Conservation (phyloP, 2,329 filamentous ascomycete species). For the Byssoonygena ceratinophila region DNA sequence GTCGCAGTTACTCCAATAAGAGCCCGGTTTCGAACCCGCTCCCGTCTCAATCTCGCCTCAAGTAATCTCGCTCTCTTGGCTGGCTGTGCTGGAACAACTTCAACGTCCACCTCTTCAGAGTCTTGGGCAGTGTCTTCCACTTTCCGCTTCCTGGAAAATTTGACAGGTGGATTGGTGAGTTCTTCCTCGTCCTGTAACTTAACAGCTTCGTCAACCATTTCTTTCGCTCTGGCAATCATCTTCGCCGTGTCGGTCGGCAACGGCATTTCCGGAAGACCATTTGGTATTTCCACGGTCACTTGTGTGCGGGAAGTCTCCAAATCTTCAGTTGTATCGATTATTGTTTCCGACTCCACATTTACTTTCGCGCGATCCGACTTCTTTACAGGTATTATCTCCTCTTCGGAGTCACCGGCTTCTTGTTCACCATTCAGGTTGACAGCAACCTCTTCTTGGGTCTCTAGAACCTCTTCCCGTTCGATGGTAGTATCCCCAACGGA, state of each 20-base stretch:
- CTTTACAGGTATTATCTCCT: slow-evolving; percentile 9
- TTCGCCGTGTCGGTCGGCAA: slow-evolving; percentile 66
- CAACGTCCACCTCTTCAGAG: slow-evolving; percentile 29
- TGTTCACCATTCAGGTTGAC: slow-evolving; percentile 28
- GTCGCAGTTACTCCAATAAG: slow-evolving; percentile 78
- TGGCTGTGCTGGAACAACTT: slow-evolving; percentile 36
- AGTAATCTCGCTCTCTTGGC: slow-evolving; percentile 60
- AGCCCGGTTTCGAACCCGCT: slow-evolving; percentile 75
- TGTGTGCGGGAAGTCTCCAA: slow-evolving; percentile 60
- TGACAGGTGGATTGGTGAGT: slow-evolving; percentile 19
- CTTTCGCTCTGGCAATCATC: slow-evolving; percentile 77
- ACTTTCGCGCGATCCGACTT: slow-evolving; percentile 49
- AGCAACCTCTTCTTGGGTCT: slow-evolving; percentile 22
- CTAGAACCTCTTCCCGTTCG: slow-evolving; percentile 16
- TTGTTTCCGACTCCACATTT: slow-evolving; percentile 55
- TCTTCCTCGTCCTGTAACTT: slow-evolving; percentile 35
- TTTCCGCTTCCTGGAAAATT: slow-evolving; percentile 56
- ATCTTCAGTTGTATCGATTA: slow-evolving; percentile 42
- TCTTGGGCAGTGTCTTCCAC: slow-evolving; percentile 51
- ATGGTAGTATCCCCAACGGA: slow-evolving; percentile 19
- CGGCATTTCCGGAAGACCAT: slow-evolving; percentile 54
- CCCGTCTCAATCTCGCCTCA: slow-evolving; percentile 70
- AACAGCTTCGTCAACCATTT: slow-evolving; percentile 70
- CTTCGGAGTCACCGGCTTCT: slow-evolving; percentile 9
- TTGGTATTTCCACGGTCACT: slow-evolving; percentile 65